Conservation (phyloP, 495 filamentous ascomycete genomes). For the Chaetomium fimeti region DNA sequence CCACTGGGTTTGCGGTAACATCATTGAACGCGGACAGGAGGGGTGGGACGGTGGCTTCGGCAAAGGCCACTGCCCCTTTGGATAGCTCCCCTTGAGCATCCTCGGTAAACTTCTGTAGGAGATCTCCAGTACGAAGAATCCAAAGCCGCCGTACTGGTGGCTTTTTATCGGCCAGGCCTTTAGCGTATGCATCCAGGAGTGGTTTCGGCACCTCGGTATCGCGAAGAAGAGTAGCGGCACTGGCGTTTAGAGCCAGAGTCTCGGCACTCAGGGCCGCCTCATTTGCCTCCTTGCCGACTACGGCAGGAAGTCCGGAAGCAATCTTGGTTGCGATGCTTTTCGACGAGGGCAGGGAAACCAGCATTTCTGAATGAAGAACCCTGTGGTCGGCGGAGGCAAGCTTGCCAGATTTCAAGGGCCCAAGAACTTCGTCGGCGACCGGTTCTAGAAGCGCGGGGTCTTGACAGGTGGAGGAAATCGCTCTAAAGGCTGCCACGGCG, state of each 20-base stretch:
- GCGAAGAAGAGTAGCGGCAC: conserved; percentile 58
- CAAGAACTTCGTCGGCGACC: conserved; percentile 71
- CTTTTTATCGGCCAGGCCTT: conserved; percentile 83
- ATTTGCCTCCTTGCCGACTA: conserved; percentile 78
- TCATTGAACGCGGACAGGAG: conserved; percentile 75
- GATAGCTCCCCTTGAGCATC: conserved; percentile 44
- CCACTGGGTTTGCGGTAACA: conserved; percentile 68
- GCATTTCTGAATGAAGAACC: conserved; percentile 72
- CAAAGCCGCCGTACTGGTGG: conserved; percentile 74
- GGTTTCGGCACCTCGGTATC: conserved; percentile 59
- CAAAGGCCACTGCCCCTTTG: conserved; percentile 52
- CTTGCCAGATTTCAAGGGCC: conserved; percentile 76
- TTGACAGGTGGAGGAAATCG: conserved; percentile 58
- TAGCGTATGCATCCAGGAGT: conserved; percentile 67
- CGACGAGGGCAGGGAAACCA: conserved; percentile 60
- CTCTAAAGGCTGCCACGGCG: conserved; percentile 66
- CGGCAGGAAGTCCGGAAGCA: conserved; percentile 59
- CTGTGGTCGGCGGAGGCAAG: conserved; percentile 78
- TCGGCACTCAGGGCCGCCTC: conserved; percentile 78
- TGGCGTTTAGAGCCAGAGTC: conserved; percentile 62
- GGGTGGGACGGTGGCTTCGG: conserved; percentile 59
- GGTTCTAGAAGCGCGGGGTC: conserved; percentile 58
- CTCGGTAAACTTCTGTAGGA: conserved; percentile 59
- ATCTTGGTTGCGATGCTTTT: conserved; percentile 60
- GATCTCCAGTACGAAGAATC: conserved; percentile 70